Conservation (phyloP, 116 monocot species). For the Cymodocea nodosa region DNA sequence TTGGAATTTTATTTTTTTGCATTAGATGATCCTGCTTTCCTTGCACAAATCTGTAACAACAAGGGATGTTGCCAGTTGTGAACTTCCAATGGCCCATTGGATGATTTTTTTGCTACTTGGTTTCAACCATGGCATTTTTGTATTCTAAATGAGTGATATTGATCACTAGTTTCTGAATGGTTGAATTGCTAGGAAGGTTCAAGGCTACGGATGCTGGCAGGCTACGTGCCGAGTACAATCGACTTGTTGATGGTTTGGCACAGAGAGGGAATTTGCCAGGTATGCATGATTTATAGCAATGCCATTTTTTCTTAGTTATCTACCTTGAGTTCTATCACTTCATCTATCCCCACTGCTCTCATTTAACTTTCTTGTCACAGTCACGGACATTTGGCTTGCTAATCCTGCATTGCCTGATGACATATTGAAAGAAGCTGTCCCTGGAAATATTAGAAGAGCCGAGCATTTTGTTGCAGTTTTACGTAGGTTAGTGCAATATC, state of each 20-base stretch:
- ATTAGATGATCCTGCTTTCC: neutral
- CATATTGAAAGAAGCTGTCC: conserved; percentile 93
- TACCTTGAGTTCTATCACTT: no score
- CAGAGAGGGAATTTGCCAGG: conserved; percentile 87
- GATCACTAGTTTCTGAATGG: conserved; percentile 8
- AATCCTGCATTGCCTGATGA: conserved; percentile 87
- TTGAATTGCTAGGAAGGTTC: conserved; percentile 77
- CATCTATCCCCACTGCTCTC: no score
- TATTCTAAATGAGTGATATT: conserved; percentile 1
- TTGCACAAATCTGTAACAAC: neutral
- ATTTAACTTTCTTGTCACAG: neutral
- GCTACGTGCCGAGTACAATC: conserved; percentile 83
- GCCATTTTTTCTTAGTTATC: neutral
- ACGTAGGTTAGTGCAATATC: conserved; percentile 73
- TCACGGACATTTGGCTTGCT: conserved; percentile 80
- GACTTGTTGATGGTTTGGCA: conserved; percentile 91
- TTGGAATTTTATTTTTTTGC: neutral
- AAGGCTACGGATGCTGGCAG: conserved; percentile 92
- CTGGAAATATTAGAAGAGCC: conserved; percentile 87
- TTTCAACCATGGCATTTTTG: neutral
- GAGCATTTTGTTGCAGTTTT: conserved; percentile 89
- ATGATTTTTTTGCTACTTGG: neutral
- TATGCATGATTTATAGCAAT: conserved; percentile 14
- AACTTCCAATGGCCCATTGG: neutral
- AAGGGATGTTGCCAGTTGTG: neutral